Percentiles rank a stretch among this genome's conserved stretches.
phyloP scores from a whole-genome alignment of 345 rosid genomes.

The Populus ilicifolia region DNA sequence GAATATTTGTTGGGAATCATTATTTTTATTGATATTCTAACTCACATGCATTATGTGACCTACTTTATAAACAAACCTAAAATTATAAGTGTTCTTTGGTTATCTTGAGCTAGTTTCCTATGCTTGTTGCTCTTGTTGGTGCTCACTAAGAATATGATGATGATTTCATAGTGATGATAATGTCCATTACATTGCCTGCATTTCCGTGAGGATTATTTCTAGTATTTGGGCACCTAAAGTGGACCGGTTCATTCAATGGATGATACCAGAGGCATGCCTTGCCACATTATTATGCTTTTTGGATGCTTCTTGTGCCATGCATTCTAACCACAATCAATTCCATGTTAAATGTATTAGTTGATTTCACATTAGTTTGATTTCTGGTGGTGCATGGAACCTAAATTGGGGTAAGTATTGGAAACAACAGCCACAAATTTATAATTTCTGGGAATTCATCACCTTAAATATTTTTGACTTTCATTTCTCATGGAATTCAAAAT shows the following conservation, averaged over 20 bases:
- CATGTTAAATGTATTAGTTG: not conserved
- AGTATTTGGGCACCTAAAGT: not conserved
- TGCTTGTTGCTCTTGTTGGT: not conserved
- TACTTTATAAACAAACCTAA: not conserved
- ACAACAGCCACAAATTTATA: not conserved
- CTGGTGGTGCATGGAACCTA: too few species aligned
- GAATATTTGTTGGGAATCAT: not conserved
- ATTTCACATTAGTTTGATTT: too few species aligned
- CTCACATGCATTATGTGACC: not conserved
- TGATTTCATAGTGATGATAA: not conserved
- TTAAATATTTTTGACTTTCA: not conserved
- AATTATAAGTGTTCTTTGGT: not conserved
- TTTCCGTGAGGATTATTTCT: not conserved
- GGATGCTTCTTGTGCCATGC: not conserved
- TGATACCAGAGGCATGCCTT: not conserved
- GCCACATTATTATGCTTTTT: not conserved
- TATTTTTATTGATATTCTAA: not conserved
- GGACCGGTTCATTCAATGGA: not conserved
- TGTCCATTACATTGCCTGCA: not conserved
- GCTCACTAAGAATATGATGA: not conserved
- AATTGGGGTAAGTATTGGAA: too few species aligned
- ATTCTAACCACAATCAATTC: not conserved
- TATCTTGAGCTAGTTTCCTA: not conserved
- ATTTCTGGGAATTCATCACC: not conserved
- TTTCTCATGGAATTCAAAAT: not conserved